phyloP scores from a whole-genome alignment of 768 basidiomycete genomes.

The Amylocystis lapponica region DNA sequence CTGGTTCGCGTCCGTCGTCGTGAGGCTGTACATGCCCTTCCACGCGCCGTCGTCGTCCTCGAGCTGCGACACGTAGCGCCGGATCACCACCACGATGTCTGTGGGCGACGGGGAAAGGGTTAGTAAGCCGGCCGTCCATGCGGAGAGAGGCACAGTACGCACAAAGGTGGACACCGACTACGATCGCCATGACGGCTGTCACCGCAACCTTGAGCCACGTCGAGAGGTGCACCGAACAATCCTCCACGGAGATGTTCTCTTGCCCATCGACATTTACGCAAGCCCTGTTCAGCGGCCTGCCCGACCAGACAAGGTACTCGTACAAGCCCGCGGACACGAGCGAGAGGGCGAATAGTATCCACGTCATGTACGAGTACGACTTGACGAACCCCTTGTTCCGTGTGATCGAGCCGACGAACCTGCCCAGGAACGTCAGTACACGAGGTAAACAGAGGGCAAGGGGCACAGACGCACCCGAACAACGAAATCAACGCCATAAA shows the following conservation, averaged over 20 bases:
- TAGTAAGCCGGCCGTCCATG: not conserved
- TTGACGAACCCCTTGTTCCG: slow-evolving; percentile 24
- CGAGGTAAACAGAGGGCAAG: not conserved
- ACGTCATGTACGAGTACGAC: slow-evolving; percentile 19
- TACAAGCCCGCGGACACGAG: slow-evolving; percentile 12
- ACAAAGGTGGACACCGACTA: slow-evolving; percentile 21
- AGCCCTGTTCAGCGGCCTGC: slow-evolving; percentile 13
- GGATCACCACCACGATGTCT: slow-evolving; percentile 23
- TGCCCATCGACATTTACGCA: slow-evolving; percentile 11
- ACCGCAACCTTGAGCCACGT: slow-evolving; percentile 17
- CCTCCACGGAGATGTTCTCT: slow-evolving; percentile 3
- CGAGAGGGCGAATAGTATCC: slow-evolving; percentile 19
- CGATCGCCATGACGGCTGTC: slow-evolving; percentile 13
- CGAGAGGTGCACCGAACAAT: slow-evolving; percentile 14
- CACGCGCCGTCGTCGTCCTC: slow-evolving; percentile 18
- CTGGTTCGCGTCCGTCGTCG: slow-evolving; percentile 17
- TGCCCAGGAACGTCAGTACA: slow-evolving; percentile 1
- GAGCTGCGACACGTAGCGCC: slow-evolving; percentile 25
- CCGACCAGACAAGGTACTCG: slow-evolving; percentile 18
- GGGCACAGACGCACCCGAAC: slow-evolving; percentile 17
- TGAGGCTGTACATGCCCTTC: slow-evolving; percentile 20
- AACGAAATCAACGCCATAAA: slow-evolving; percentile 20
- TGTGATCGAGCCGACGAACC: slow-evolving; percentile 22
- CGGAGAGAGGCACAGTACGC: slow-evolving; percentile 6
- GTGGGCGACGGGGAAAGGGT: not conserved